A percentile compares a stretch with the other conserved stretches of the same genome.
phyloP scores from a whole-genome alignment of 176 grass and related monocot genomes.

The Paspalum vaginatum region DNA sequence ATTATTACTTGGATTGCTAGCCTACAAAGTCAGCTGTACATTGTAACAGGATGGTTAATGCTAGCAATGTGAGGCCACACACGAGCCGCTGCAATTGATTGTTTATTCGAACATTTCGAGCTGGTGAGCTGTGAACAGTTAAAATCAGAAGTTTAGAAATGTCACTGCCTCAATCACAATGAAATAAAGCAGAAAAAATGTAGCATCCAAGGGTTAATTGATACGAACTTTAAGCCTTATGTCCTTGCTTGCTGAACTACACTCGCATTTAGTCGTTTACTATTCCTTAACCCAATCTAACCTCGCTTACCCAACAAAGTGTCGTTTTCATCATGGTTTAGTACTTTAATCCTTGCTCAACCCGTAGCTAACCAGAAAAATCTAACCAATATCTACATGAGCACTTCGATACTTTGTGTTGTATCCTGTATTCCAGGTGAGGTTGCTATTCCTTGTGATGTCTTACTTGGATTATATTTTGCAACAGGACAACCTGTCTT shows the following conservation, averaged over 20 bases:
- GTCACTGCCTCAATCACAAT: neutral
- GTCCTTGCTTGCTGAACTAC: neutral
- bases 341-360: neutral
- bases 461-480: slow-evolving; percentile 27
- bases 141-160: neutral
- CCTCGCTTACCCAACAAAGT: neutral
- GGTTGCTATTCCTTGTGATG: neutral
- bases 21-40: neutral
- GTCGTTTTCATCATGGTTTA: slow-evolving; percentile 4
- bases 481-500: slow-evolving; percentile 94
- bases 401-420: slow-evolving; percentile 9
- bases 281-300: neutral
- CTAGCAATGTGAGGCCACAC: neutral
- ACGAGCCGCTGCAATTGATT: neutral
- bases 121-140: neutral
- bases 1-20: neutral
- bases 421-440: neutral
- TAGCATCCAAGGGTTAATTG: neutral
- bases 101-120: neutral
- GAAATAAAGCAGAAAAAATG: neutral
- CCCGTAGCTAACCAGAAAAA: neutral
- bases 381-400: neutral
- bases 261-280: neutral
- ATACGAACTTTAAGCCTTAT: neutral
- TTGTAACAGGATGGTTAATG: neutral